Conservation (phyloP, 495 filamentous ascomycete genomes). For the Cetradonia linearis region DNA sequence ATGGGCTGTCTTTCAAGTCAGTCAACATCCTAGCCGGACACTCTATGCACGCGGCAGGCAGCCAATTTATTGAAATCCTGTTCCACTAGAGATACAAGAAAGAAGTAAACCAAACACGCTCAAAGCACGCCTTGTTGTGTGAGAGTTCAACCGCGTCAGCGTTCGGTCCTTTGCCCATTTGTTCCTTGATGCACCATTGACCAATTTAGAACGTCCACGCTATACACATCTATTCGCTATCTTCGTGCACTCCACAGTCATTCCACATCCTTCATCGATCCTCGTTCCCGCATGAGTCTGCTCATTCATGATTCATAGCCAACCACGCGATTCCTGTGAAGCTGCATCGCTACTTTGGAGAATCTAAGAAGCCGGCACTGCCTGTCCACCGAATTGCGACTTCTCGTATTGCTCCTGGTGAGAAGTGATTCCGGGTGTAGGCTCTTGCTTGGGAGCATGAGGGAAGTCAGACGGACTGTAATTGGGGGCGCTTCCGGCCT, state of each 20-base stretch:
- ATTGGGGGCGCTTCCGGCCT: slow-evolving; percentile 25
- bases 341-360: not conserved
- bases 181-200: not conserved
- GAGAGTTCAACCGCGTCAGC: not conserved
- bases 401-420: slow-evolving; percentile 27
- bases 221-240: slow-evolving; percentile 5
- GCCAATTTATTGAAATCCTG: not conserved
- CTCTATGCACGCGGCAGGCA: not conserved
- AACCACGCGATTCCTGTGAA: not conserved
- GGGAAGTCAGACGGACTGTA: slow-evolving; percentile 47
- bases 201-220: not conserved
- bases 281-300: not conserved
- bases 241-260: slow-evolving; percentile 4
- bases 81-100: slow-evolving; percentile 1
- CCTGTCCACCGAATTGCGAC: slow-evolving; percentile 25
- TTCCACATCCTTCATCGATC: not conserved
- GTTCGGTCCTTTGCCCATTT: not conserved
- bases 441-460: slow-evolving; percentile 49
- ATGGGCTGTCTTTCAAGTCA: not conserved
- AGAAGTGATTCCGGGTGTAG: slow-evolving; percentile 26
- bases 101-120: not conserved
- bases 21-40: not conserved
- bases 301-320: not conserved
- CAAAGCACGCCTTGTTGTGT: not conserved
- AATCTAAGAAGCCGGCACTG: slow-evolving; percentile 22